Evolutionary conservation across 2,329 filamentous ascomycete species (phyloP).

Genomic region (Aureobasidium sp.): DNA sequence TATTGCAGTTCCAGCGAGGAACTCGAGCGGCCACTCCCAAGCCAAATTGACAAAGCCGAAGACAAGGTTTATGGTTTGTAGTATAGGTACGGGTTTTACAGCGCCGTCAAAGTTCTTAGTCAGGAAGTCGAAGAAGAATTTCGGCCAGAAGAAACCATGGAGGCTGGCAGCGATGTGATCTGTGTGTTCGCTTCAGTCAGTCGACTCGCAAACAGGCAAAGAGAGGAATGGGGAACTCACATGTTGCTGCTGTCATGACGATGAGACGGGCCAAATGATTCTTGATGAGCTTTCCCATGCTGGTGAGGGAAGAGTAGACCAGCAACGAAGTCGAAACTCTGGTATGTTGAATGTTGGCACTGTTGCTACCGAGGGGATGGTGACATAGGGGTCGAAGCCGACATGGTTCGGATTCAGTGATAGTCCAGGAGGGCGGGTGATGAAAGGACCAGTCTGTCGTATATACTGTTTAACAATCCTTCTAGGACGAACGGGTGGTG

Average conservation of each 20-base stretch:
- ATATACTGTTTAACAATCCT: background rate
- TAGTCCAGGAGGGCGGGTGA: background rate
- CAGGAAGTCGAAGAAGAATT: conserved; percentile 96
- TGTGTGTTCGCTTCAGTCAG: conserved; percentile 34
- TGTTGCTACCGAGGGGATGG: conserved; percentile 1
- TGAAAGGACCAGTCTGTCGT: background rate
- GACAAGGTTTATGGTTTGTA: conserved; percentile 85
- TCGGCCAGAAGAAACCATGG: conserved; percentile 94
- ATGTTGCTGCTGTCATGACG: conserved; percentile 72
- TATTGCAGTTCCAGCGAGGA: conserved; percentile 67
- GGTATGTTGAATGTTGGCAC: background rate
- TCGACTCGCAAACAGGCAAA: background rate
- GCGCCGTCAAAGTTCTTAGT: conserved; percentile 82
- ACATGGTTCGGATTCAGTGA: conserved; percentile 13
- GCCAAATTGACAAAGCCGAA: conserved; percentile 71
- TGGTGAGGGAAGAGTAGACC: conserved; percentile 19
- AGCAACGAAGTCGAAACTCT: background rate
- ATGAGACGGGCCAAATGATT: conserved; percentile 98
- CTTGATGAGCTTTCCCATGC: conserved; percentile 97
- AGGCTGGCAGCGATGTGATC: conserved; percentile 81
- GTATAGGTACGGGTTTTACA: conserved; percentile 77
- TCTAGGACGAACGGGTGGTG: background rate
- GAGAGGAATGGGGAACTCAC: conserved; percentile 44
- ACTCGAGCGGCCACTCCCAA: conserved; percentile 83
- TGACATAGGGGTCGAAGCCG: conserved; percentile 8